Evolutionary conservation across 2,329 filamentous ascomycete genomes (phyloP).

Genomic region (Fusarium haematococcum): DNA sequence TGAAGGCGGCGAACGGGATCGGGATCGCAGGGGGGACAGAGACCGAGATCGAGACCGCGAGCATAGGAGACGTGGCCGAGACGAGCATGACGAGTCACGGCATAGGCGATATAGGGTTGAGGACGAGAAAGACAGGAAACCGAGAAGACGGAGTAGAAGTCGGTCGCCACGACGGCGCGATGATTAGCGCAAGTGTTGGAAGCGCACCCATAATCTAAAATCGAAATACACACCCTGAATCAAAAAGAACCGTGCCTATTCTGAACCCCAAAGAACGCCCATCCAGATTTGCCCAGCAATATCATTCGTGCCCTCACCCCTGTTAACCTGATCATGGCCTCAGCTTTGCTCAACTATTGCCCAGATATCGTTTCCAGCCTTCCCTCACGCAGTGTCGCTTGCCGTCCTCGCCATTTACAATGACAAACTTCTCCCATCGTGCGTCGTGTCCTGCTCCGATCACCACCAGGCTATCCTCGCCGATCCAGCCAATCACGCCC

Average conservation of each 20-base stretch:
- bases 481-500: constrained; percentile 86
- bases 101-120: constrained; percentile 45
- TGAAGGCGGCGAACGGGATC: constrained; percentile 38
- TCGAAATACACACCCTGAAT: constrained; percentile 27
- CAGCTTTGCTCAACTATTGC: constrained; percentile 48
- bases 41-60: constrained; percentile 41
- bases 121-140: constrained; percentile 38
- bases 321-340: not conserved
- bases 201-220: constrained; percentile 38
- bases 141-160: constrained; percentile 53
- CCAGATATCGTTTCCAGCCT: constrained; percentile 85
- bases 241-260: constrained; percentile 20
- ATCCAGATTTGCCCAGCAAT: constrained; percentile 30
- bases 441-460: constrained; percentile 84
- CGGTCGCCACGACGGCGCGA: constrained; percentile 54
- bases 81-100: constrained; percentile 45
- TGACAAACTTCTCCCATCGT: constrained; percentile 87
- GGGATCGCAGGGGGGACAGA: constrained; percentile 38
- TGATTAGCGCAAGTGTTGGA: constrained; percentile 33
- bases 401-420: constrained; percentile 76
- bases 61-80: constrained; percentile 44
- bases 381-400: constrained; percentile 75
- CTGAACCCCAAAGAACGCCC: constrained; percentile 39
- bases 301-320: constrained; percentile 19
- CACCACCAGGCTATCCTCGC: constrained; percentile 79